A percentile compares a stretch with the other conserved stretches of the same genome.
These are phyloP conservation scores for Hemisphaericaspora nanyangensis DNA, from an alignment of 805 yeast genomes.

Conservation along the genomic window DNA sequence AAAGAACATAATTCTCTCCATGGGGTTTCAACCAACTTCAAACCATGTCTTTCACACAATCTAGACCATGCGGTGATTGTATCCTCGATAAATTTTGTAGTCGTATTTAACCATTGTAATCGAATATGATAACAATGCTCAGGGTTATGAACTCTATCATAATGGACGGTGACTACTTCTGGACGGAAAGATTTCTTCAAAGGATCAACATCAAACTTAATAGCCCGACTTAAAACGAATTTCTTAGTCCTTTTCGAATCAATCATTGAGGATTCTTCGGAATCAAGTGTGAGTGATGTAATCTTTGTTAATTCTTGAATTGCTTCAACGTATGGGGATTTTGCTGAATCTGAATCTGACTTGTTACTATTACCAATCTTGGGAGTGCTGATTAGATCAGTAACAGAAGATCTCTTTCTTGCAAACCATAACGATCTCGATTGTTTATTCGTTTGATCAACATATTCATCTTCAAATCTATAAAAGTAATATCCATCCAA, in stretches of 20 bases:
- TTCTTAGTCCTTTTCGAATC: conserved; percentile 25
- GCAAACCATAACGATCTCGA: conserved; percentile 27
- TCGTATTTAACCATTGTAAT: conserved; percentile 88
- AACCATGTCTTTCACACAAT: conserved; percentile 79
- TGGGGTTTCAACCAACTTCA: conserved; percentile 78
- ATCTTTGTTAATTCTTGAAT: conserved; percentile 21
- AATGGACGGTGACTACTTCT: conserved; percentile 78
- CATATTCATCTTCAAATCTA: conserved; percentile 55
- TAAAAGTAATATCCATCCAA: conserved; percentile 93
- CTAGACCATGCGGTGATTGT: conserved; percentile 59
- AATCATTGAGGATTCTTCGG: conserved; percentile 23
- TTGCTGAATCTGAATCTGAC: conserved; percentile 25
- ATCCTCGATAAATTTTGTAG: conserved; percentile 56
- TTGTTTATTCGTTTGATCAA: conserved; percentile 25
- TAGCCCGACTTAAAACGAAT: conserved; percentile 62
- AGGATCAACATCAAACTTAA: conserved; percentile 75
- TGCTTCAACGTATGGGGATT: conserved; percentile 20
- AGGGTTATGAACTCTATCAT: conserved; percentile 90
- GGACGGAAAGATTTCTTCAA: conserved; percentile 65
- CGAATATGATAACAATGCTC: conserved; percentile 91
- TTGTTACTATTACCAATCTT: no score
- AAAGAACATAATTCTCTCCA: conserved; percentile 81
- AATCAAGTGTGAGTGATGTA: conserved; percentile 10
- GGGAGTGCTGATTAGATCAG: conserved; percentile 13
- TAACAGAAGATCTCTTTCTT: conserved; percentile 13